Evolutionary conservation across 345 rosid species (phyloP).

Genomic region (Melaleuca alternifolia): DNA sequence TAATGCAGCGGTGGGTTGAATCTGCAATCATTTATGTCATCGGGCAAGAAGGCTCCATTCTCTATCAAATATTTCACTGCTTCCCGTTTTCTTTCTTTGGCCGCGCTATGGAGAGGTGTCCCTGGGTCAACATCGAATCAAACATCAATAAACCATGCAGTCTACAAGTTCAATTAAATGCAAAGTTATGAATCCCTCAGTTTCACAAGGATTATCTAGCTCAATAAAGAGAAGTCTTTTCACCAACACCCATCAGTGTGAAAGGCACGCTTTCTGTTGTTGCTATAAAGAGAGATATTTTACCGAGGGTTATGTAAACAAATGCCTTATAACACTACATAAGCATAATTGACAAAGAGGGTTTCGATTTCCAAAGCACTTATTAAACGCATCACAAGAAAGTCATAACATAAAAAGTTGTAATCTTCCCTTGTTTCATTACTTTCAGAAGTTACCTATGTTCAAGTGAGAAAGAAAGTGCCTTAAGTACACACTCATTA

Average conservation of each 20-base stretch:
- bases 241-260: neutral
- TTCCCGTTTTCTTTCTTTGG: constrained; percentile 75
- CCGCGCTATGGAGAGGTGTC: constrained; percentile 94
- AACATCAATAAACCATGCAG: neutral
- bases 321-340: neutral
- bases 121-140: constrained; percentile 20
- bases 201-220: neutral
- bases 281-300: neutral
- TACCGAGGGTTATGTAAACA: neutral
- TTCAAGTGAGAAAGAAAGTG: neutral
- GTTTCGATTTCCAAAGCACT: neutral
- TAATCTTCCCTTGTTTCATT: neutral
- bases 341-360: neutral
- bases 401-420: neutral
- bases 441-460: neutral
- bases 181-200: neutral
- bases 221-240: neutral
- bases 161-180: neutral
- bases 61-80: constrained; percentile 79
- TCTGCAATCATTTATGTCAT: constrained; percentile 71
- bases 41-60: constrained; percentile 87
- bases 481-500: neutral
- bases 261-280: neutral
- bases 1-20: constrained; percentile 95
- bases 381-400: neutral